Evolutionary conservation across 768 basidiomycete species (phyloP), one percentile per base, ranked within the genome.

Genomic region (Tylopilus balloui): DNA sequence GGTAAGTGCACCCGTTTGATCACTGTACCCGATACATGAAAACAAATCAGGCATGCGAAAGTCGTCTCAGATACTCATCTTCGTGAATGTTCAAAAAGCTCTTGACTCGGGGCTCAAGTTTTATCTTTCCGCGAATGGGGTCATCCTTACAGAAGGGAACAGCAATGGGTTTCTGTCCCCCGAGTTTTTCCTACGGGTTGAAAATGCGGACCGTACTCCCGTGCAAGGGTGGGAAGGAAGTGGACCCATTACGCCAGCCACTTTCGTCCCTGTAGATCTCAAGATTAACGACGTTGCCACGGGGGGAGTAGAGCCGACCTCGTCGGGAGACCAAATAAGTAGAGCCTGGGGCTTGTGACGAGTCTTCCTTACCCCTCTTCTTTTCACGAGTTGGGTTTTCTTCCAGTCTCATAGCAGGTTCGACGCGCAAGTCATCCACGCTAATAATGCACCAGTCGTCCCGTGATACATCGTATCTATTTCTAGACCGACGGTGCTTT

Each of bases 91-190:
- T 4, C 73, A 78, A 45, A 83, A 79, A 54, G 87, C 85, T 0
- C 68, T 89, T 39, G 75, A 78, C 21, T 77, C 77, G 2, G 88
- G 87, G 1, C 73, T 89, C 65, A 73, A 76, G 46, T 88, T 98
- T 51, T 84, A 79, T 66, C 66, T 91, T 2, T 94, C 92, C 2
- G 73, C 79, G 3, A 97, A 98, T 54, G 92, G 90, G 2, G 94
- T 97, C 17, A 77, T 97, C 11, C 77, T 98, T 1, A 92, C 90
- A 0, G 83, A 81, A 42, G 95, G 95, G 1, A 73, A 91, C 51
- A 73, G 73, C 35, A 59, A 63, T 3, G 92, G 92, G 0, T 72
- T 79, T 47, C 60, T 95, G 12, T 59, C 68, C 1, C 75, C 80
- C 4, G 68, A 78, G 21, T 88, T 80, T 61, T 98, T 96, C 68